These are phyloP conservation scores for Aphanomyces cochlioides DNA, from an alignment of 352 stramenopile genomes.

Conservation along the genomic window DNA sequence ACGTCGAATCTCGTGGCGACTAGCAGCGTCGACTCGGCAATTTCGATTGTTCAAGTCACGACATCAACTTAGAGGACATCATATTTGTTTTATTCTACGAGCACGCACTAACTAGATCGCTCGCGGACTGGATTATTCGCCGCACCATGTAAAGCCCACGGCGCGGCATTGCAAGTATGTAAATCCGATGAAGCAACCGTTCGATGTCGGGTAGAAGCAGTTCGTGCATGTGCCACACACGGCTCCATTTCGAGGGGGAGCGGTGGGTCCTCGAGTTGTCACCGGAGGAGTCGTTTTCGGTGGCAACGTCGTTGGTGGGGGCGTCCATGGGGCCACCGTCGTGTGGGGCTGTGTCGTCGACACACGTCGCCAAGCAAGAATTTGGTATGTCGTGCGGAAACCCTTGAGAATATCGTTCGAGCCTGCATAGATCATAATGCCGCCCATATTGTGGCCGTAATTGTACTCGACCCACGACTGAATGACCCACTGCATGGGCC, in stretches of 20 bases:
- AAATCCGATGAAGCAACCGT: constrained; percentile 22
- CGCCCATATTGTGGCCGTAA: constrained; percentile 45
- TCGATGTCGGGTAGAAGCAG: constrained; percentile 20
- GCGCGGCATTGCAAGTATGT: constrained; percentile 17
- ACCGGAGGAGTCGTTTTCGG: neutral
- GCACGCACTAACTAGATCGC: no score
- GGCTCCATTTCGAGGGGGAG: neutral
- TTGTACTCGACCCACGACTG: constrained; percentile 40
- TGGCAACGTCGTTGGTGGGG: neutral
- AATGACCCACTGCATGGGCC: constrained; percentile 50
- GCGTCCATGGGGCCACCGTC: neutral
- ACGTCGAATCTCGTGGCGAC: neutral
- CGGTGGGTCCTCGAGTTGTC: neutral
- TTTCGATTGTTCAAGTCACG: constrained; percentile 3
- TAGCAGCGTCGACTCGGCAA: constrained; percentile 1
- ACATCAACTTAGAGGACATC: no score
- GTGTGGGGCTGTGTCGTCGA: neutral
- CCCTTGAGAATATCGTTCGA: constrained; percentile 42
- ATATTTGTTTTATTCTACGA: no score
- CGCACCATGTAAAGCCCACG: constrained; percentile 23
- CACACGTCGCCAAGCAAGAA: neutral
- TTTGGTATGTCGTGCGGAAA: constrained; percentile 13
- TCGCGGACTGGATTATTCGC: neutral
- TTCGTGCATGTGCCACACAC: constrained; percentile 22
- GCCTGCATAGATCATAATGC: constrained; percentile 76